These are phyloP conservation scores for Scutellaria barbata DNA, from an alignment of 257 asterid species.

Conservation along the genomic window DNA sequence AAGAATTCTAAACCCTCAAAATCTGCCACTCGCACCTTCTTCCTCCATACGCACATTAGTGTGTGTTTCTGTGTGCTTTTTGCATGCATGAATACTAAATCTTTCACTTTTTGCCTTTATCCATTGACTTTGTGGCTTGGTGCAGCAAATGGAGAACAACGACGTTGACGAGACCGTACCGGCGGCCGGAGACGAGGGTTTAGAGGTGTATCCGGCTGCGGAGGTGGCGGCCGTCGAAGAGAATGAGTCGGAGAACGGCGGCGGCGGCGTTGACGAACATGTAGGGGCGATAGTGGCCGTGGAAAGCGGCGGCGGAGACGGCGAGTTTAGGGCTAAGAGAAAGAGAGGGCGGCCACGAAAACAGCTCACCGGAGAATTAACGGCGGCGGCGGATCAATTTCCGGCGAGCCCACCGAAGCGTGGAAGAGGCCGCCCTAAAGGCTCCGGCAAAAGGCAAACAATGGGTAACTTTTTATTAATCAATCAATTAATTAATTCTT, in stretches of 20 bases:
- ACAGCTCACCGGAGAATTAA: slow-evolving; percentile 18
- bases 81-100: slow-evolving; percentile 28
- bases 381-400: slow-evolving; percentile 21
- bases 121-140: not conserved
- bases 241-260: slow-evolving; percentile 19
- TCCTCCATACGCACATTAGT: slow-evolving; percentile 2
- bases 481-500: not conserved
- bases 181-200: slow-evolving; percentile 3
- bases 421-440: slow-evolving; percentile 49
- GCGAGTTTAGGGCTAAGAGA: slow-evolving; percentile 29
- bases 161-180: not conserved
- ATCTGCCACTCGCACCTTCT: slow-evolving; percentile 8
- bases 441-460: slow-evolving; percentile 47
- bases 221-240: slow-evolving; percentile 17
- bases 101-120: not conserved
- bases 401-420: slow-evolving; percentile 34
- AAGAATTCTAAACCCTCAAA: slow-evolving; percentile 27
- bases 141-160: slow-evolving; percentile 24
- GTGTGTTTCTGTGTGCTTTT: not conserved
- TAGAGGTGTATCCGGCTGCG: slow-evolving; percentile 1
- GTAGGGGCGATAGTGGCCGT: slow-evolving; percentile 1
- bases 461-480: slow-evolving; percentile 30
- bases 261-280: not conserved
- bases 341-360: slow-evolving; percentile 52
- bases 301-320: slow-evolving; percentile 10